Base-by-base conservation (phyloP, 441 rosid species). In the Melastoma candidum region DNA sequence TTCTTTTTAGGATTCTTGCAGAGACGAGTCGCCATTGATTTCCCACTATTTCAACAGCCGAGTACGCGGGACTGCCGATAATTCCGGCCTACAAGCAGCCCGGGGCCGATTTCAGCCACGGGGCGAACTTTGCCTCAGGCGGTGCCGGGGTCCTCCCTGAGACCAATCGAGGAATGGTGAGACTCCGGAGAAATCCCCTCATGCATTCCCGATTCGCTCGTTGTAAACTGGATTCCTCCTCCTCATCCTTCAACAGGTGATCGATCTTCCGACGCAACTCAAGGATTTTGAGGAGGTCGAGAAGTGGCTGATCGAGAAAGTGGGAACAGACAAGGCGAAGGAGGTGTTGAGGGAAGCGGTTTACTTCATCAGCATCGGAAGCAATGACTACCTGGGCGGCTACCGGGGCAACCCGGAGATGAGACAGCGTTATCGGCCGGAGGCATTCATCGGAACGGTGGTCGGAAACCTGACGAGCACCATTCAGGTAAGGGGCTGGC, bases 381-480 rank as follows among this genome's bases (percentile, higher is more conserved):
- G 83, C 68, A 80, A 80, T 47, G 86, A 80, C 59, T 77, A 80
- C 48, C 12, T 77, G 61, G 79, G 63, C 7, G 83, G 83, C 36
- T 80, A 80, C 53, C 13, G 76, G 1, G 76, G 68, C 1, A 68
- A 64, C 39, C 79, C 77, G 11, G 54, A 54, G 52, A 67, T 59
- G 74, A 74, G 62, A 58, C 66, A 67, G 57, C 36, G 14, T 11
- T 68, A 67, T 49, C 44, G 12, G 5, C 77, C 76, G 2, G 71
- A 73, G 51, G 56, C 49, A 6, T 80, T 65, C 26, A 61, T 68
- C 54, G 74, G 70, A 4, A 71, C 69, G 77, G 86, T 80, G 27
- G 56, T 80, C 26, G 79, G 81, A n/a, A 80, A 80, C 64, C 70
- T 77, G 56, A 75, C 86, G n/a, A 63, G 57, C 46, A 48, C 70